phyloP scores from a whole-genome alignment of 495 filamentous ascomycete genomes.

The Neurospora sp. region DNA sequence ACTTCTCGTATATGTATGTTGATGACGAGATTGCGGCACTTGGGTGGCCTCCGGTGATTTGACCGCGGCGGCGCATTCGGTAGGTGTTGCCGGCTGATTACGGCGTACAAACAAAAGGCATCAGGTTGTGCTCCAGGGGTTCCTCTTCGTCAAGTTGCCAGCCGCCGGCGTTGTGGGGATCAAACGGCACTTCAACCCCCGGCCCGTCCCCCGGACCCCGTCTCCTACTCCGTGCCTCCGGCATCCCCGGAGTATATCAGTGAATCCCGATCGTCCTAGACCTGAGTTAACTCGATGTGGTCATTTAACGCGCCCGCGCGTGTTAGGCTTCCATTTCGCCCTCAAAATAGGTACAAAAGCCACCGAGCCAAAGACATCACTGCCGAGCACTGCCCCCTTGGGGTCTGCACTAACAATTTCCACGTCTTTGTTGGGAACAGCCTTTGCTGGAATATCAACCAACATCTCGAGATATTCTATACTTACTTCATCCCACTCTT shows the following conservation, averaged over 20 bases:
- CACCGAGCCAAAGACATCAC: neutral
- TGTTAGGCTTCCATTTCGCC: neutral
- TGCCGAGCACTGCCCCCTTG: neutral
- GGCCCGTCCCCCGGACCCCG: neutral
- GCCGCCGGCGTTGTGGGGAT: neutral
- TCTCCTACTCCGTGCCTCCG: neutral
- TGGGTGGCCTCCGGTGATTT: neutral
- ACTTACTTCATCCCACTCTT: neutral
- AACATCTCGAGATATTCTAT: neutral
- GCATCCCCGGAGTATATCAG: neutral
- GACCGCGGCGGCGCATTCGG: neutral
- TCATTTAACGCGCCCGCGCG: neutral
- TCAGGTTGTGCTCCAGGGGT: neutral
- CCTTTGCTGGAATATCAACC: neutral
- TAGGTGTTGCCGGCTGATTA: neutral
- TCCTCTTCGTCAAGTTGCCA: neutral
- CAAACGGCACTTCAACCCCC: neutral
- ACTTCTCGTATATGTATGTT: neutral
- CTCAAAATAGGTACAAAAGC: neutral
- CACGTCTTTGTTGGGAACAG: neutral
- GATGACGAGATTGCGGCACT: neutral
- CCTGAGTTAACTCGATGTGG: neutral
- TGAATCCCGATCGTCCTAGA: neutral
- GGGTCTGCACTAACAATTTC: neutral
- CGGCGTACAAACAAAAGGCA: neutral